Base-by-base conservation (phyloP, 352 stramenopile genomes). In the Pythium phragmitis region DNA sequence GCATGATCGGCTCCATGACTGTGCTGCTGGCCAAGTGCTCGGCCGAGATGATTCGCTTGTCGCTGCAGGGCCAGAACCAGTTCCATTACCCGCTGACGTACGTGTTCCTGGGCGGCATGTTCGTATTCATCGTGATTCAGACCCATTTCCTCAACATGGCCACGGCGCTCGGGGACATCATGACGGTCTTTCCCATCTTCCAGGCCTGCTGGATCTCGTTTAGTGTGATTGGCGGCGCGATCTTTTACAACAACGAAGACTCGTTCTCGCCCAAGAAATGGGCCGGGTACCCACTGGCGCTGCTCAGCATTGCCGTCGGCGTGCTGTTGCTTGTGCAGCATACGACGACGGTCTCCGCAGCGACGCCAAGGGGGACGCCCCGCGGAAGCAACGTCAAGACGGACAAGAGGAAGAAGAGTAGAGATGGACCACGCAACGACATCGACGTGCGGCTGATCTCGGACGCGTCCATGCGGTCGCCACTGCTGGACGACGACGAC, bases 121-220 rank as follows among this genome's bases (percentile, higher is more conserved):
- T 96, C 49, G 74, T 90, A 43, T 93, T 79, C 57, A 91, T 96
- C 60, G 73, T 96, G 21, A 75, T 94, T 42, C 87, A 96, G 63
- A 96, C 87, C 33, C 85, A 96, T 56, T 89, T 96, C 62, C 79
- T 96, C 55, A 96, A 96, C 62, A 82, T 93, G 72, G 87, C 87
- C 7, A 96, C 84, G 46, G 60, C 85, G 12, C 60, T 94, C 46
- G 87, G 87, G 14, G 84, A 96, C 63, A 93, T 91, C 69, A 94
- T 96, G 85, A 96, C 85, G 13, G 87, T 96, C 39, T 96, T 92
- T 56, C 87, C 87, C 19, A 92, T 91, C 67, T 96, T 96, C 62
- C 87, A 96, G 60, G 83, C 85, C 34, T 92, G 77, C 58, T 96
- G 87, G 87, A 96, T 96, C 63, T 90, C 80, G 30, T 96, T 96